A percentile compares a stretch with the other conserved stretches of the same genome.
These are phyloP conservation scores for Priceomyces haplophilus DNA, from an alignment of 805 yeast species.

Conservation along the genomic window DNA sequence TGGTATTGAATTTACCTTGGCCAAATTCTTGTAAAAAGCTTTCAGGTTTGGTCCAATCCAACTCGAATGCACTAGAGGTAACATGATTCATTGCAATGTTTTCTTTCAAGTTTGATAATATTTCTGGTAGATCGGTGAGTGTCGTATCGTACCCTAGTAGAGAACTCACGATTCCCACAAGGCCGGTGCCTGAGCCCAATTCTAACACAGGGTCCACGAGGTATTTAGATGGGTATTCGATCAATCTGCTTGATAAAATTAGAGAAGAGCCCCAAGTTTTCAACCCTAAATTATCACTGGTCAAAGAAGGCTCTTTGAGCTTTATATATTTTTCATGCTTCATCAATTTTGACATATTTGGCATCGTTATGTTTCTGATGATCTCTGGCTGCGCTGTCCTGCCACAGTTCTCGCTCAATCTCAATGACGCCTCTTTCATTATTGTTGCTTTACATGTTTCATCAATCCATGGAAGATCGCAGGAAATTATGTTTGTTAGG, in stretches of 20 bases:
- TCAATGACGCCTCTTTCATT: slow-evolving; percentile 52
- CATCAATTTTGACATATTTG: slow-evolving; percentile 23
- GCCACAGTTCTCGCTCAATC: slow-evolving; percentile 82
- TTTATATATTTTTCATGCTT: slow-evolving; percentile 22
- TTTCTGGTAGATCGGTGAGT: slow-evolving; percentile 79
- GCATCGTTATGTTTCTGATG: slow-evolving; percentile 54
- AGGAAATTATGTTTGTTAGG: slow-evolving; percentile 49
- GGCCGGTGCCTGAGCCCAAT: slow-evolving; percentile 94
- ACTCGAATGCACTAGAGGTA: slow-evolving; percentile 38
- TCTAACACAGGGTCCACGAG: slow-evolving; percentile 49
- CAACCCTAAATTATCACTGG: slow-evolving; percentile 83
- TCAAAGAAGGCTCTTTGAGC: slow-evolving; percentile 79
- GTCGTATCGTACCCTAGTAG: slow-evolving; percentile 47
- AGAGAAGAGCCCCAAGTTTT: slow-evolving; percentile 96
- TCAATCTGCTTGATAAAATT: slow-evolving; percentile 57
- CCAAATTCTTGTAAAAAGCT: slow-evolving; percentile 26
- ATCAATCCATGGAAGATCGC: slow-evolving; percentile 46
- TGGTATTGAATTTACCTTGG: slow-evolving; percentile 47
- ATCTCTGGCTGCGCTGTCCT: slow-evolving; percentile 77
- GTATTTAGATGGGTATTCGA: slow-evolving; percentile 17
- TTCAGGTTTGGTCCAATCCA: slow-evolving; percentile 79
- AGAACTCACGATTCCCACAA: slow-evolving; percentile 73
- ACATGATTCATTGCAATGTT: slow-evolving; percentile 57
- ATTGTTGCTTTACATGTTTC: slow-evolving; percentile 39
- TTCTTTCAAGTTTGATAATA: slow-evolving; percentile 59